A percentile compares a stretch with the other conserved stretches of the same genome.
Conservation (phyloP, 1,139 yeast species). For the Diutina ranongensis region DNA sequence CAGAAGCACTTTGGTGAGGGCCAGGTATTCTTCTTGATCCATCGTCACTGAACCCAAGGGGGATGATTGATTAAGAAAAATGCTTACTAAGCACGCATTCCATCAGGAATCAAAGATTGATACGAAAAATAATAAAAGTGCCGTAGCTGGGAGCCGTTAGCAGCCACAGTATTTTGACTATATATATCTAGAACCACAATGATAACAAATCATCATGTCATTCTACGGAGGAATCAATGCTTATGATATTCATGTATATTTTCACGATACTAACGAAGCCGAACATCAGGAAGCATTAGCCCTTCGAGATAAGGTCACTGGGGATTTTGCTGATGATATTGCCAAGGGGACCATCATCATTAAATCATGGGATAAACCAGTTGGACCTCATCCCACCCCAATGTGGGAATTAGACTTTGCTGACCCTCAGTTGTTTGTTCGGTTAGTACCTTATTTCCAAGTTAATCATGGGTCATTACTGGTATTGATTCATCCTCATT, state of each 20-base stretch:
- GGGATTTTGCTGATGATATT: slow-evolving; percentile 36
- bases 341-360: slow-evolving; percentile 31
- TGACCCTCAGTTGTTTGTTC: neutral
- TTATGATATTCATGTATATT: slow-evolving; percentile 48
- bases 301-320: slow-evolving; percentile 28
- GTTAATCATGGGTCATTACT: slow-evolving; percentile 39
- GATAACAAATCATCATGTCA: neutral
- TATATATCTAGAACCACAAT: neutral
- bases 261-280: slow-evolving; percentile 24
- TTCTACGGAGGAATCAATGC: neutral
- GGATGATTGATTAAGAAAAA: too few species aligned
- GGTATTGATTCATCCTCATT: slow-evolving; percentile 44
- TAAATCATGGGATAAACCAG: slow-evolving; percentile 36
- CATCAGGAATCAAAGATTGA: too few species aligned
- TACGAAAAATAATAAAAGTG: too few species aligned
- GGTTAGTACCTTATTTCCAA: slow-evolving; percentile 14
- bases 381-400: slow-evolving; percentile 47
- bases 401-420: slow-evolving; percentile 30
- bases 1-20: slow-evolving; percentile 28
- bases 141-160: too few species aligned
- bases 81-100: too few species aligned
- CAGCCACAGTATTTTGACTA: neutral
- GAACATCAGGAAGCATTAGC: slow-evolving; percentile 26
- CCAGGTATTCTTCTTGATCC: slow-evolving; percentile 22
- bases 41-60: too few species aligned